Conservation (phyloP, 148 eudicot species). For the Linanthus parryae region DNA sequence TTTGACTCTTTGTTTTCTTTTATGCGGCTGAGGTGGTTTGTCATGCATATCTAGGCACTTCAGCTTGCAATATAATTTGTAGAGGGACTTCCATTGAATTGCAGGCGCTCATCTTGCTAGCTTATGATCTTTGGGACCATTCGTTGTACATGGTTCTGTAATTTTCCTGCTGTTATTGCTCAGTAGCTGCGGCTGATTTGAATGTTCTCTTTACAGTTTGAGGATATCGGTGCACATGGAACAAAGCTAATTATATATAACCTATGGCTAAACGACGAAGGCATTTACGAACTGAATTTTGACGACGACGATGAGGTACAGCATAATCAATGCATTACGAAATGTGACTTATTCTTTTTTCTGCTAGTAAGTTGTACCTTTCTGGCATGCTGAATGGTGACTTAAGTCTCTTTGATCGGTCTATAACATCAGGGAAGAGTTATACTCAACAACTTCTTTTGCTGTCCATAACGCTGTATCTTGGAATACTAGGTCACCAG, state of each 20-base stretch:
- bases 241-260: conserved; percentile 75
- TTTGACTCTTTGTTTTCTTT: too few relatives aligned
- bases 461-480: too few relatives aligned
- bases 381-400: too few relatives aligned
- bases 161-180: background rate
- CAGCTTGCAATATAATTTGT: background rate
- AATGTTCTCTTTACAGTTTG: conserved; percentile 46
- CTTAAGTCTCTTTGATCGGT: too few relatives aligned
- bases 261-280: conserved; percentile 99
- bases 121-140: background rate
- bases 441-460: too few relatives aligned
- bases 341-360: background rate
- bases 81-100: background rate
- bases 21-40: background rate
- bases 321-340: background rate
- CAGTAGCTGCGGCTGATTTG: conserved; percentile 1
- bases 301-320: conserved; percentile 90
- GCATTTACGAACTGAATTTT: conserved; percentile 81
- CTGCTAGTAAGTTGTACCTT: conserved; percentile 6
- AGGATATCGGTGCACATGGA: conserved; percentile 80
- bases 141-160: background rate
- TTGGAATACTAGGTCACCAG: too few relatives aligned
- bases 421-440: too few relatives aligned
- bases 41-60: conserved; percentile 1
- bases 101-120: background rate